These are phyloP conservation scores for Ascochyta fabae DNA, from an alignment of 2,329 filamentous ascomycete species.

Conservation along the genomic window DNA sequence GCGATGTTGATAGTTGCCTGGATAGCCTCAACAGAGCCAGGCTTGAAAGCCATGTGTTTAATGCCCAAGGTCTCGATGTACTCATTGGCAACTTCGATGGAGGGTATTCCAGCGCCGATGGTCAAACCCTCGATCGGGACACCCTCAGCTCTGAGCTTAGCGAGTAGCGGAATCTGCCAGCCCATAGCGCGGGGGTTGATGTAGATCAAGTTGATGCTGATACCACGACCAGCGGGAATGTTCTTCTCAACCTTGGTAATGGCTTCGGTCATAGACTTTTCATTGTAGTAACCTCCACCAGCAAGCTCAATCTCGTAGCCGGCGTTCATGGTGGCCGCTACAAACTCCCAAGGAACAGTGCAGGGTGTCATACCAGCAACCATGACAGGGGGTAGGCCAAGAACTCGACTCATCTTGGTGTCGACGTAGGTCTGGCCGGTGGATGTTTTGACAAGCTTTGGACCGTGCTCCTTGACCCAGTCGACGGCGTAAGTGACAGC, in stretches of 20 bases:
- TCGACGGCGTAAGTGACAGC: constrained; percentile 94
- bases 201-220: constrained; percentile 62
- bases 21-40: constrained; percentile 54
- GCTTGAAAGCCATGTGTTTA: constrained; percentile 58
- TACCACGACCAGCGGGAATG: constrained; percentile 57
- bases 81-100: constrained; percentile 56
- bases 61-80: constrained; percentile 64
- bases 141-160: constrained; percentile 55
- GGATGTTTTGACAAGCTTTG: constrained; percentile 88
- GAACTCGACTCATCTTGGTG: constrained; percentile 70
- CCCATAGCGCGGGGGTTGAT: constrained; percentile 59
- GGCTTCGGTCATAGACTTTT: constrained; percentile 53
- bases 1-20: constrained; percentile 57
- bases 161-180: constrained; percentile 61
- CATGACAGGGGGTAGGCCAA: constrained; percentile 57
- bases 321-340: constrained; percentile 61
- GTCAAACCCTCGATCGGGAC: constrained; percentile 57
- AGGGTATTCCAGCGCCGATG: constrained; percentile 57
- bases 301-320: constrained; percentile 58
- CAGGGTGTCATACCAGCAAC: constrained; percentile 59
- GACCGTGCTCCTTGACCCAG: constrained; percentile 97
- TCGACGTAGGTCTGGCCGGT: constrained; percentile 90
- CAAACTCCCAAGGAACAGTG: constrained; percentile 58
- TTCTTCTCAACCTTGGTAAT: constrained; percentile 54
- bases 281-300: constrained; percentile 59